A percentile compares a stretch with the other conserved stretches of the same genome.
These are phyloP conservation scores for Stephania yunnanensis DNA, from an alignment of 164 flowering plant genomes.

Conservation along the genomic window DNA sequence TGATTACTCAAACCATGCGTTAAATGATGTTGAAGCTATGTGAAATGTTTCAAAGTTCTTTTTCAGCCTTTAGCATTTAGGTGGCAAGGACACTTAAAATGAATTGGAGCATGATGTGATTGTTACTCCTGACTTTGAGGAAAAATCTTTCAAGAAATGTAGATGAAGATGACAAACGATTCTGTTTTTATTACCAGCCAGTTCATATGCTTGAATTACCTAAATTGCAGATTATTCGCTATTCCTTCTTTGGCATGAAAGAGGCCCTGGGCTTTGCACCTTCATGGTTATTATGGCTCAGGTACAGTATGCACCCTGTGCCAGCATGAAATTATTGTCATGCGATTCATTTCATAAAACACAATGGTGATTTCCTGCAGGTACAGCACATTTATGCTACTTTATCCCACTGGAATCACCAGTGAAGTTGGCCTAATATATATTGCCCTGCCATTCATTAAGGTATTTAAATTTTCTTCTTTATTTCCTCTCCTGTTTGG, in stretches of 20 bases:
- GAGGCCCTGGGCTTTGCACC: constrained; percentile 85
- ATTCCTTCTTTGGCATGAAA: constrained; percentile 86
- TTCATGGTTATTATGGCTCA: constrained; percentile 90
- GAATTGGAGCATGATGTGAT: neutral
- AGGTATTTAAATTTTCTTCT: constrained; percentile 35
- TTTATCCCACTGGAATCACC: constrained; percentile 79
- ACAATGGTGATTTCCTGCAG: constrained; percentile 36
- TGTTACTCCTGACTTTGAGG: no score
- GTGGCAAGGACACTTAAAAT: neutral
- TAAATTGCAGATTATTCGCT: constrained; percentile 63
- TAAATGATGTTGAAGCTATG: neutral
- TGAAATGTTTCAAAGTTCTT: neutral
- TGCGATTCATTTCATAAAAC: constrained; percentile 10
- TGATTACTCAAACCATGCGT: neutral
- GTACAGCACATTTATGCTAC: constrained; percentile 79
- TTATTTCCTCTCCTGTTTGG: neutral
- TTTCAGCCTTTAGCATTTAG: neutral
- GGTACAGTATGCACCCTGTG: constrained; percentile 48
- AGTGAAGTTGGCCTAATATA: constrained; percentile 93
- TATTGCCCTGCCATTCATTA: constrained; percentile 62
- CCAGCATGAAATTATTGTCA: neutral
- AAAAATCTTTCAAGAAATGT: neutral
- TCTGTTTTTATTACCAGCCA: neutral
- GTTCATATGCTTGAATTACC: neutral
- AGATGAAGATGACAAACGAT: neutral